These are phyloP conservation scores for Jamesozyma spencerorum DNA, from an alignment of 805 yeast genomes.

Conservation along the genomic window DNA sequence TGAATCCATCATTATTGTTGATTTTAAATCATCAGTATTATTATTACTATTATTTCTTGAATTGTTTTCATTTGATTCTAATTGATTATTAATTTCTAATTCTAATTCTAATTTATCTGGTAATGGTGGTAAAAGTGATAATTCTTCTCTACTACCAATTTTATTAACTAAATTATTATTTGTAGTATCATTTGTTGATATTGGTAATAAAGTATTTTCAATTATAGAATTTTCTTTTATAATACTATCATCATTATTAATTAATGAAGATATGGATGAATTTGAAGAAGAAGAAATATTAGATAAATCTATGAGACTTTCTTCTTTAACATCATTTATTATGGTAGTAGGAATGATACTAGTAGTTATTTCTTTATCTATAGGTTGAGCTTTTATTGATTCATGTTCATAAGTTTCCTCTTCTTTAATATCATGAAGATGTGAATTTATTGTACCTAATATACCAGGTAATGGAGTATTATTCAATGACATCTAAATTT, in stretches of 20 bases:
- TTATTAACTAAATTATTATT: neutral
- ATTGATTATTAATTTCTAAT: conserved; percentile 1
- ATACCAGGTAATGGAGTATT: neutral
- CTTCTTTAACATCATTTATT: too few species aligned
- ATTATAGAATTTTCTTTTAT: too few species aligned
- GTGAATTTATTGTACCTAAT: conserved; percentile 1
- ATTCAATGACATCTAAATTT: neutral
- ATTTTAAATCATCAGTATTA: too few species aligned
- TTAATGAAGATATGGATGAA: too few species aligned
- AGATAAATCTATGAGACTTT: too few species aligned
- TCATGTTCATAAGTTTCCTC: conserved; percentile 3
- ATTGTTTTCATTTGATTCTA: neutral
- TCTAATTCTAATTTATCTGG: conserved; percentile 3
- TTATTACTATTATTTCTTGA: neutral
- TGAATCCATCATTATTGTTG: too few species aligned
- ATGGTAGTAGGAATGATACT: too few species aligned
- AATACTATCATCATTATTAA: too few species aligned
- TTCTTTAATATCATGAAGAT: conserved; percentile 6
- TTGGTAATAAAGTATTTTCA: too few species aligned
- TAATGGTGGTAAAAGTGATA: conserved; percentile 5
- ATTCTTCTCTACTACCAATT: conserved; percentile 3
- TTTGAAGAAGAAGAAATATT: too few species aligned
- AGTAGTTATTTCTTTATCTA: neutral
- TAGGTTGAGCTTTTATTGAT: too few species aligned
- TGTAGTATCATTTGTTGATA: neutral